Evolutionary conservation across 768 basidiomycete genomes (phyloP).

Genomic region (Pleurotus platypus): DNA sequence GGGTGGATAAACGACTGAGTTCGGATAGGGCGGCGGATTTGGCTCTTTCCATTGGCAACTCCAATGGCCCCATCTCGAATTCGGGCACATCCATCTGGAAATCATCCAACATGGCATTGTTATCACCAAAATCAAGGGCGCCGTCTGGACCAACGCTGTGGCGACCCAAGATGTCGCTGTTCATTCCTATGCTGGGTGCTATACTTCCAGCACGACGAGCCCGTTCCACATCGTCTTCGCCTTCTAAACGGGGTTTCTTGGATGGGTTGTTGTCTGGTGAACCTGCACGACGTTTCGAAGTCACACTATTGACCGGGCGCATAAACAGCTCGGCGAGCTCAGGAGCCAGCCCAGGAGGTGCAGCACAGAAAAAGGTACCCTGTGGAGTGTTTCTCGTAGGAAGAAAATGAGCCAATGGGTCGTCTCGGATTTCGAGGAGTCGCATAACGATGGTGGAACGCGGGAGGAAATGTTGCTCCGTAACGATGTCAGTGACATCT

Average conservation of each 20-base stretch:
- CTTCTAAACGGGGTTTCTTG: conserved; percentile 58
- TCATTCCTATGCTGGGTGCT: conserved; percentile 57
- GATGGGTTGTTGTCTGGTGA: conserved; percentile 58
- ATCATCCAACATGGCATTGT: conserved; percentile 56
- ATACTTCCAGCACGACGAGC: conserved; percentile 64
- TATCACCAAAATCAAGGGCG: conserved; percentile 61
- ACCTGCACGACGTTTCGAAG: conserved; percentile 58
- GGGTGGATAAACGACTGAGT: conserved; percentile 64
- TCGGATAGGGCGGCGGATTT: conserved; percentile 54
- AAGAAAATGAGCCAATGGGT: conserved; percentile 82
- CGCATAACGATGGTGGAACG: conserved; percentile 82
- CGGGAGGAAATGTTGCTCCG: conserved; percentile 82
- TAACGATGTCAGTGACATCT: conserved; percentile 68
- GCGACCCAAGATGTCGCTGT: conserved; percentile 52
- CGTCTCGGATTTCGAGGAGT: conserved; percentile 78
- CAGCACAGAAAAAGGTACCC: conserved; percentile 78
- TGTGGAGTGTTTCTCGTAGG: conserved; percentile 72
- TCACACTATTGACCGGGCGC: conserved; percentile 54
- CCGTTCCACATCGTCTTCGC: conserved; percentile 51
- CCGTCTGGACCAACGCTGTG: conserved; percentile 53
- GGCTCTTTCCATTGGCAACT: conserved; percentile 29
- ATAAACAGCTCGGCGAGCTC: conserved; percentile 84
- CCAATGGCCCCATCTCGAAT: conserved; percentile 31
- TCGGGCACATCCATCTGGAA: conserved; percentile 70
- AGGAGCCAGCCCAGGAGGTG: conserved; percentile 78